Percentiles rank a stretch among this genome's conserved stretches.
Conservation (phyloP, 495 filamentous ascomycete genomes). For the Parachaetomium inaequale region DNA sequence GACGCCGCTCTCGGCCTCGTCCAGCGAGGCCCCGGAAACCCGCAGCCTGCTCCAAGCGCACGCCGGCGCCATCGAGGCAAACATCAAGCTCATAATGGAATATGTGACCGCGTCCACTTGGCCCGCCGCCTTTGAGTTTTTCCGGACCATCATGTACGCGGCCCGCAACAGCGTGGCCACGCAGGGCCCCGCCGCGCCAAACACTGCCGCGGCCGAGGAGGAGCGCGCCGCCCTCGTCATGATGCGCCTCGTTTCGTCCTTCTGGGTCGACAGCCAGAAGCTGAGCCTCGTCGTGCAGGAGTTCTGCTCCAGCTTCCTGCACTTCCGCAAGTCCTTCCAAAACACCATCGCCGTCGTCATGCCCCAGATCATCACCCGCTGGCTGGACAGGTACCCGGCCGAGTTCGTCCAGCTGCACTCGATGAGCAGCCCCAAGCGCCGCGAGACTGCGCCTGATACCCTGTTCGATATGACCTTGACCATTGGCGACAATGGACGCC, state of each 20-base stretch:
- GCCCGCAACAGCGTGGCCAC: constrained; percentile 44
- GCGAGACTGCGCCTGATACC: constrained; percentile 59
- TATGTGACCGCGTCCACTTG: constrained; percentile 61
- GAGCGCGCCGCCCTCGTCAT: constrained; percentile 49
- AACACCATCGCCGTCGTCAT: constrained; percentile 57
- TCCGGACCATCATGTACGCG: constrained; percentile 46
- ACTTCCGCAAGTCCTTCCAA: constrained; percentile 58
- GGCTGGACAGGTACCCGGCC: constrained; percentile 58
- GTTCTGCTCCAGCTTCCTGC: constrained; percentile 59
- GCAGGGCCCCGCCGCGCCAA: constrained; percentile 36
- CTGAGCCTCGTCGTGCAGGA: constrained; percentile 58
- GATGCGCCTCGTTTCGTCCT: constrained; percentile 52
- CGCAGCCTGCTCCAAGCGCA: constrained; percentile 29
- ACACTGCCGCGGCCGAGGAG: constrained; percentile 45
- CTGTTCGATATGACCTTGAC: constrained; percentile 62
- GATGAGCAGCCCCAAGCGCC: constrained; percentile 46
- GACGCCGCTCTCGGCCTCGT: constrained; percentile 37
- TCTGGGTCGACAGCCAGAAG: constrained; percentile 60
- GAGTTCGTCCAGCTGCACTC: constrained; percentile 60
- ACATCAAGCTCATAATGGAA: constrained; percentile 52
- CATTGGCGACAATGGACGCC: constrained; percentile 50
- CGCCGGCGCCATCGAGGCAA: constrained; percentile 43
- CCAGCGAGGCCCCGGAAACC: constrained; percentile 43
- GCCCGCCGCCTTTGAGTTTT: constrained; percentile 52
- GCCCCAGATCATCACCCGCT: constrained; percentile 56